Conservation (phyloP, 345 rosid genomes). For the Melaleuca alternifolia region DNA sequence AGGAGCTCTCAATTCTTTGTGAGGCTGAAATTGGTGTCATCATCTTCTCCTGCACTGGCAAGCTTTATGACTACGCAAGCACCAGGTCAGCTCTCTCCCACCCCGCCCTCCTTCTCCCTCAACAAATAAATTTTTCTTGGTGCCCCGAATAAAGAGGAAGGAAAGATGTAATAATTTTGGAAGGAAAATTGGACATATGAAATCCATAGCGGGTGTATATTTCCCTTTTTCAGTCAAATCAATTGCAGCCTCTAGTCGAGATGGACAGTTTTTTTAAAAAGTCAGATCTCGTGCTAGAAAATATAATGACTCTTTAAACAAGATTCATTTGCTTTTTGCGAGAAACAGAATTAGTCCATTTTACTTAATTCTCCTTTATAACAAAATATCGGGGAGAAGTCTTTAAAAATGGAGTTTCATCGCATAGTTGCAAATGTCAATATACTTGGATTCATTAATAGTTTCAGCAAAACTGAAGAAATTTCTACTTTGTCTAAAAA, state of each 20-base stretch:
- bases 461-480: background rate
- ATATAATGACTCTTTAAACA: background rate
- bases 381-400: background rate
- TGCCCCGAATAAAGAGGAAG: background rate
- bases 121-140: background rate
- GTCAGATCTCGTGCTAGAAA: background rate
- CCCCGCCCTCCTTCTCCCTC: background rate
- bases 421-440: background rate
- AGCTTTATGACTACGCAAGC: slow-evolving; percentile 1
- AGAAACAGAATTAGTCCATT: background rate
- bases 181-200: background rate
- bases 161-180: background rate
- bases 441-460: background rate
- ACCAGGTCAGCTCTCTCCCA: background rate
- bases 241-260: background rate
- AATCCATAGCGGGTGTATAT: background rate
- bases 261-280: background rate
- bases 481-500: background rate
- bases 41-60: slow-evolving; percentile 9
- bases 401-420: background rate
- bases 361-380: background rate
- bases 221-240: background rate
- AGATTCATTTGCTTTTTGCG: background rate
- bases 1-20: slow-evolving; percentile 7
- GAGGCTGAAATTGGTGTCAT: slow-evolving; percentile 2